Evolutionary conservation across 2,329 filamentous ascomycete genomes (phyloP), one percentile per base, ranked within the genome.

Genomic region (Fusarium nisikadoi): DNA sequence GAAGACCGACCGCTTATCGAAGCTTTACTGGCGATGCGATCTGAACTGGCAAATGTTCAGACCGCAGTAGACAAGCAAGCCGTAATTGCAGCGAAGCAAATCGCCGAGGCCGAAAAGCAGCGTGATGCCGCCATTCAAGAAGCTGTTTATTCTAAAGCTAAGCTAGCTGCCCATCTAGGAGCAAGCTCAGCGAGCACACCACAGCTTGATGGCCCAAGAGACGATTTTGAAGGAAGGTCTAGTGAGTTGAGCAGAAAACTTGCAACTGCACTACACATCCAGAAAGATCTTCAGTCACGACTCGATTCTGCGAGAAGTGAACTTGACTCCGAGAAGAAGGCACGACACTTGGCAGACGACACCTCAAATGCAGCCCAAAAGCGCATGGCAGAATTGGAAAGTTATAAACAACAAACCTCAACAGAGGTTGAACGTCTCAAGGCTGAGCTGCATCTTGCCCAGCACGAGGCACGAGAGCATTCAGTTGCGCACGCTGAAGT

Each of bases 71-170:
- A 98, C 75, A 91, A 94, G 74, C 96, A 98, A 83, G 93, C 94
- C 17, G 86, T 94, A 12, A 85, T 94, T 62, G 95, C 96, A 13
- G 94, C 95, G 0, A 95, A 92, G 80, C 91, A 95, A 69, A 95
- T 99, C 69, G 95, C 95, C 4, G 95, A 98, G 79, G 92, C 97
- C 3, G 96, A 99, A 80, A 95, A 93, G 79, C 96, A 99, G 83
- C 89, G 97, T 55, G 96, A 99, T 81, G 91, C 92, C 43, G 96
- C 96, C n/a, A 91, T 99, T 59, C 93, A 92, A 76, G 97, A 99
- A 83, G 96, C 96, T 2, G 93, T 96, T 1, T 98, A 98, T 81
- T 94, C 95, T 38, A 97, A 97, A 79, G 94, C 97, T 6, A 98
- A 94, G 79, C 85, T 98, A 56, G 95, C 95, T 35, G 95, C 94